These are phyloP conservation scores for Podaxis pistillaris DNA, from an alignment of 768 basidiomycete species.

Conservation along the genomic window DNA sequence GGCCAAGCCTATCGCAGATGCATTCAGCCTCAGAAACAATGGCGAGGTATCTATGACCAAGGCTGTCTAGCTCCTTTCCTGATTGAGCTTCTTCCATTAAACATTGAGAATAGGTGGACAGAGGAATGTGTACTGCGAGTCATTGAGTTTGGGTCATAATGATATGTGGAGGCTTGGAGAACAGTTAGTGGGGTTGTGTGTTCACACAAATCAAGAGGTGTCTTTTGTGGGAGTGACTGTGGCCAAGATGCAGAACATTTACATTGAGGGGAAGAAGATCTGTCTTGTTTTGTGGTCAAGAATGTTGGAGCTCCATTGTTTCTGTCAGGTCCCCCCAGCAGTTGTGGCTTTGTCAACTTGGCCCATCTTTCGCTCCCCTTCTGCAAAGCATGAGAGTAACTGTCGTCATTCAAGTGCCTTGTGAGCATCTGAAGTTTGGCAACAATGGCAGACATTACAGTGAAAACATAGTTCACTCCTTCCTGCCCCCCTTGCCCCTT, in stretches of 20 bases:
- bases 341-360: constrained; percentile 83
- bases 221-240: constrained; percentile 80
- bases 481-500: constrained; percentile 33
- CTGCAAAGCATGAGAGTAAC: constrained; percentile 87
- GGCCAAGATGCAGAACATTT: constrained; percentile 81
- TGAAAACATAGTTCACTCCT: constrained; percentile 96
- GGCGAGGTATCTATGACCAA: constrained; percentile 72
- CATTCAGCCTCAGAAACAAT: constrained; percentile 69
- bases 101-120: constrained; percentile 57
- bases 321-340: constrained; percentile 72
- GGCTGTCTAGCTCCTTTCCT: constrained; percentile 39
- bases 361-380: constrained; percentile 84
- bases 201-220: constrained; percentile 84
- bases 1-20: constrained; percentile 68
- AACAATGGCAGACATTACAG: constrained; percentile 94
- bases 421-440: constrained; percentile 95
- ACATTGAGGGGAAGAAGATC: constrained; percentile 69
- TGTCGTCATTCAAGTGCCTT: constrained; percentile 94
- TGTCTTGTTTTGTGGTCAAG: constrained; percentile 16
- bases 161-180: constrained; percentile 97
- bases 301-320: neutral
- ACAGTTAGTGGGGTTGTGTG: constrained; percentile 74
- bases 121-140: constrained; percentile 58
- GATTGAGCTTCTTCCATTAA: neutral
- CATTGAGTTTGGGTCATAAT: constrained; percentile 93